These are phyloP conservation scores for Penicillium pancosmium DNA, from an alignment of 495 filamentous ascomycete species.

Conservation along the genomic window DNA sequence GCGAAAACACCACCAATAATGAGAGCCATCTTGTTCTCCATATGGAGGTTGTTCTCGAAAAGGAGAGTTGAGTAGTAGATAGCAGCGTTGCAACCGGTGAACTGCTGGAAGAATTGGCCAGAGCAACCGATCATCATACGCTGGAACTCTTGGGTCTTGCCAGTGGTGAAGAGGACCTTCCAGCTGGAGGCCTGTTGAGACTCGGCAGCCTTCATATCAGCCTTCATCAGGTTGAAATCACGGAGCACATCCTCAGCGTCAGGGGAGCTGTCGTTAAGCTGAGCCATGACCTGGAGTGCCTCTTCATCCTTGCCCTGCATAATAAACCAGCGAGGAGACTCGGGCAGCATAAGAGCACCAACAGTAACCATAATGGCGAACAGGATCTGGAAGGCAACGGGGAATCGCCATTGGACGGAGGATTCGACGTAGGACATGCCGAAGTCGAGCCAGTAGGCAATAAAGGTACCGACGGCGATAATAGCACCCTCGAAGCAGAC, in stretches of 20 bases:
- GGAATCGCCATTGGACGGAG: slow-evolving; percentile 61
- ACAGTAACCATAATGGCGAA: slow-evolving; percentile 64
- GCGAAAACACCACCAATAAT: slow-evolving; percentile 80
- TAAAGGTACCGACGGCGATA: slow-evolving; percentile 75
- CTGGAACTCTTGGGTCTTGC: slow-evolving; percentile 51
- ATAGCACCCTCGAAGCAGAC: slow-evolving; percentile 82
- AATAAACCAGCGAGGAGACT: slow-evolving; percentile 77
- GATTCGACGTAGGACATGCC: slow-evolving; percentile 63
- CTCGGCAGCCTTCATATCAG: slow-evolving; percentile 33
- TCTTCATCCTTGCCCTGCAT: slow-evolving; percentile 61
- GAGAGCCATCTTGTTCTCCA: slow-evolving; percentile 61
- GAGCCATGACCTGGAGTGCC: slow-evolving; percentile 65
- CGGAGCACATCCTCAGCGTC: slow-evolving; percentile 36
- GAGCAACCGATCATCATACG: slow-evolving; percentile 49
- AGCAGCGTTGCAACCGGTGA: slow-evolving; percentile 75
- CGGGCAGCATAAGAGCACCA: slow-evolving; percentile 65
- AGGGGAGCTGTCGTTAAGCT: slow-evolving; percentile 44
- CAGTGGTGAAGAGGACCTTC: slow-evolving; percentile 41
- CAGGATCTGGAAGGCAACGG: slow-evolving; percentile 77
- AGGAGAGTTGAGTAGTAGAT: slow-evolving; percentile 85
- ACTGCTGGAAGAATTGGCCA: slow-evolving; percentile 73
- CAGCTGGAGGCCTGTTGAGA: slow-evolving; percentile 37
- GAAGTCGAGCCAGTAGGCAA: slow-evolving; percentile 86
- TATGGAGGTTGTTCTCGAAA: slow-evolving; percentile 65
- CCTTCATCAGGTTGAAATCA: slow-evolving; percentile 54